Evolutionary conservation across 768 basidiomycete species (phyloP), one percentile per base, ranked within the genome.

Genomic region (Collybia sp.): DNA sequence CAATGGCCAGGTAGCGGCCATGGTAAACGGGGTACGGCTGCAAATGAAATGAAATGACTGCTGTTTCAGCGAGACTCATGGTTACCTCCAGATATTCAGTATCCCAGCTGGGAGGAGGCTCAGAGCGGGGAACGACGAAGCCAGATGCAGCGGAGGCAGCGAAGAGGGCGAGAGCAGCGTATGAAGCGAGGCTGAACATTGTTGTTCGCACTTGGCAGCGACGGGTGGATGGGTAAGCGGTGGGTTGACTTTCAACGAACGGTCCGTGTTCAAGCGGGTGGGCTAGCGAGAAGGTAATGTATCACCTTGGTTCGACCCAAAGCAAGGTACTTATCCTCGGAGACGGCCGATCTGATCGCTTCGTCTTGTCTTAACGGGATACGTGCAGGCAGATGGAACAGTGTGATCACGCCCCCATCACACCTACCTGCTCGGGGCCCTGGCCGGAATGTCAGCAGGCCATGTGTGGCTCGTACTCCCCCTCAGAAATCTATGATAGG

Each of bases 1-100:
- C 69, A 51, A 85, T 59, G 35, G 76, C 73, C 46, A 77, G 54
- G 64, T 88, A 89, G 48, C 87, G 73, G 20, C 59, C 53, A 66
- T 86, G 81, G 67, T 87, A 85, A 12, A 43, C 53, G 34, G 64
- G 53, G 56, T 85, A 86, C 13, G 59, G 41, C 80, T 83, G 45
- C 18, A 43, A 18, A 31, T 37, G 11, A 40, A 42, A 18, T 42
- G 45, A 25, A 8, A 25, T 3, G 25, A 25, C 4, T 4, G 25
- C 8, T 8, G 8, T 4, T 25, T 8, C 3, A 25, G 25, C 25
- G 25, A 25, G 25, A 25, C 8, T 8, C 25, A 18, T n/a, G 36
- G 43, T 12, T 50, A 72, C 65, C 66, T 76, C 84, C 6, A 86
- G 74, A 52, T 67, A 55, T 39, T 55, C 58, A 6, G 67, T 67